These are phyloP conservation scores for Candida golubevii DNA, from an alignment of 805 yeast species.

Conservation along the genomic window DNA sequence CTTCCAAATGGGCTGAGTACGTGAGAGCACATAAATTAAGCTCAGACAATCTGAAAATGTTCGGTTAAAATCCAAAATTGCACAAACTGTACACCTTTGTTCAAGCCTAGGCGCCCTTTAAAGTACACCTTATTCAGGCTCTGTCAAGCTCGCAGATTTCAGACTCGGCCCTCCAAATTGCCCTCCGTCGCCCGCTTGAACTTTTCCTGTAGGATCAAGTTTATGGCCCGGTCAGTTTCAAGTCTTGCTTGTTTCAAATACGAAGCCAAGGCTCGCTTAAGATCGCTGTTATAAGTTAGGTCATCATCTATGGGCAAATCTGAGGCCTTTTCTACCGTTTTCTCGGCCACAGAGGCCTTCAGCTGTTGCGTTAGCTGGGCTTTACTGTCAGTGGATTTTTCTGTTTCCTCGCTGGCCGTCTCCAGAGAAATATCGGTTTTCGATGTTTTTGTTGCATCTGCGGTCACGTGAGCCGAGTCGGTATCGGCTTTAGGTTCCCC, in stretches of 20 bases:
- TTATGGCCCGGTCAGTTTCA: constrained; percentile 26
- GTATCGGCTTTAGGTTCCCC: not conserved
- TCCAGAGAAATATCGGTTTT: not conserved
- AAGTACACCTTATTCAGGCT: too few relatives aligned
- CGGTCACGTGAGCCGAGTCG: not conserved
- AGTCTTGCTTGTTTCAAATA: constrained; percentile 24
- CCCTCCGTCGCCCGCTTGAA: constrained; percentile 12
- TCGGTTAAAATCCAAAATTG: too few relatives aligned
- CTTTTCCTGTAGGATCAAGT: constrained; percentile 23
- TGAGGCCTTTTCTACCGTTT: not conserved
- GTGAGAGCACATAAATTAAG: too few relatives aligned
- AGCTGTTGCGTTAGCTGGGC: not conserved
- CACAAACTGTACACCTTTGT: too few relatives aligned
- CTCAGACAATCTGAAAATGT: too few relatives aligned
- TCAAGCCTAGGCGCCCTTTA: too few relatives aligned
- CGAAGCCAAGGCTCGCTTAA: constrained; percentile 25
- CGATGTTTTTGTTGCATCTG: not conserved
- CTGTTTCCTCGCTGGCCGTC: not conserved
- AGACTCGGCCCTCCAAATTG: not conserved
- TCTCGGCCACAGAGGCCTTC: not conserved
- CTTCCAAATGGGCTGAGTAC: too few relatives aligned
- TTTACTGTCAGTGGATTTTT: not conserved
- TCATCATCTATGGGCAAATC: not conserved
- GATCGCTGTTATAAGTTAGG: constrained; percentile 25
- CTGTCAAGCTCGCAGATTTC: not conserved